These are phyloP conservation scores for Iris macrosiphon DNA, from an alignment of 106 monocot genomes.

Conservation along the genomic window DNA sequence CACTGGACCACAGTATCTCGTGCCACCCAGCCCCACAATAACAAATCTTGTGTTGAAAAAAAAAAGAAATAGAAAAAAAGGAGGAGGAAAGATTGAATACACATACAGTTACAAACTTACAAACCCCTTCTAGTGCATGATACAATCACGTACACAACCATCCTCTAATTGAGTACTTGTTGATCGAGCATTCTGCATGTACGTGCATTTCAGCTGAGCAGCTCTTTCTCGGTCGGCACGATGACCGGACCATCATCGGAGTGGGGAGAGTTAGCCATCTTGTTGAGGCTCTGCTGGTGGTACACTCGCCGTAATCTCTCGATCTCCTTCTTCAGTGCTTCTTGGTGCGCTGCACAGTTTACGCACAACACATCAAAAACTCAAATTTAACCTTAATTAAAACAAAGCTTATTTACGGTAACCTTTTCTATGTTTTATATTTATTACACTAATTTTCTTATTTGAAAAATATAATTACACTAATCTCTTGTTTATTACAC, in stretches of 20 bases:
- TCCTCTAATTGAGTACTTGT: neutral
- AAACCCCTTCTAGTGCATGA: neutral
- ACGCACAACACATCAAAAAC: neutral
- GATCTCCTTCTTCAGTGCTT: conserved; percentile 79
- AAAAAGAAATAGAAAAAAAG: too few species aligned
- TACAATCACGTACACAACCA: neutral
- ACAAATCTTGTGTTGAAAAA: too few species aligned
- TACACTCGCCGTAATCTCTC: conserved; percentile 73
- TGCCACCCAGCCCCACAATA: too few species aligned
- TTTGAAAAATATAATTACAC: neutral
- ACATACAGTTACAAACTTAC: too few species aligned
- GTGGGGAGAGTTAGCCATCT: conserved; percentile 15
- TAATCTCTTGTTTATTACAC: neutral
- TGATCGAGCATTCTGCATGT: too few species aligned
- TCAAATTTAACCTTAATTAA: too few species aligned
- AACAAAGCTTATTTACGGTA: too few species aligned
- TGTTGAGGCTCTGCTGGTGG: conserved; percentile 68
- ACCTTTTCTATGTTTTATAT: too few species aligned
- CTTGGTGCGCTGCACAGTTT: conserved; percentile 64
- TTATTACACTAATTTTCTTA: too few species aligned
- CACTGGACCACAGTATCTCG: too few species aligned
- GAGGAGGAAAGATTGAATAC: too few species aligned
- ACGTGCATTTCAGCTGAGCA: conserved; percentile 28
- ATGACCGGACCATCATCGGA: neutral
- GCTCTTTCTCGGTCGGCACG: conserved; percentile 19